Conservation (phyloP, 2,329 filamentous ascomycete genomes). For the Gnomoniopsis smithogilvyi region DNA sequence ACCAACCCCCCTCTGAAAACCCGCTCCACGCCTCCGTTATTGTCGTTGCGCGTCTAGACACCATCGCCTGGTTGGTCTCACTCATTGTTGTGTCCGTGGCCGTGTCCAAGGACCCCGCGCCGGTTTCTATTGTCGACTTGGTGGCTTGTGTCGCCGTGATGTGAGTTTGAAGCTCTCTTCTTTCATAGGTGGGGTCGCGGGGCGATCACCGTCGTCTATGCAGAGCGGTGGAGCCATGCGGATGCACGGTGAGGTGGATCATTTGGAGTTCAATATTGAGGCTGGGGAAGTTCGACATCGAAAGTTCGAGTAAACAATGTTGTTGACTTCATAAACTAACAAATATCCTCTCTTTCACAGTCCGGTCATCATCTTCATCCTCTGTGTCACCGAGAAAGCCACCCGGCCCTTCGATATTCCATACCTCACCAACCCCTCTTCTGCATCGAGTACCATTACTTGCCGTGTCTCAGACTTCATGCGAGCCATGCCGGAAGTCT, state of each 20-base stretch:
- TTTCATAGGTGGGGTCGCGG: not conserved
- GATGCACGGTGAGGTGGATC: conserved; percentile 15
- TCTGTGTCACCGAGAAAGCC: conserved; percentile 21
- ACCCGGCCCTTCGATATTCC: conserved; percentile 23
- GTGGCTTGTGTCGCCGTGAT: conserved; percentile 25
- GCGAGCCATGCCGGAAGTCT: conserved; percentile 13
- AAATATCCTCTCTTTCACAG: not conserved
- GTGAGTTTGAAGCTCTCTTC: conserved; percentile 19
- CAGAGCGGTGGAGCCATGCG: conserved; percentile 2
- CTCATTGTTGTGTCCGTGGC: conserved; percentile 26
- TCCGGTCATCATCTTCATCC: conserved; percentile 18
- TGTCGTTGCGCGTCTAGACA: conserved; percentile 26
- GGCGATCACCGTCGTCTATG: not conserved
- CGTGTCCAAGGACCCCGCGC: conserved; percentile 11
- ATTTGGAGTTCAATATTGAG: not conserved
- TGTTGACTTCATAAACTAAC: not conserved
- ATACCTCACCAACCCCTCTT: conserved; percentile 15
- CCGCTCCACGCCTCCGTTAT: conserved; percentile 29
- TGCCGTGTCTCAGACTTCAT: conserved; percentile 16
- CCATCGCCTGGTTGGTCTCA: conserved; percentile 26
- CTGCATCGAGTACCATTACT: conserved; percentile 10
- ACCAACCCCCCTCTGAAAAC: conserved; percentile 23
- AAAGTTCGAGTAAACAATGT: not conserved
- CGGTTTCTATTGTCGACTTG: conserved; percentile 23
- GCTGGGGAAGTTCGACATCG: not conserved